Conservation (phyloP, 2,329 filamentous ascomycete species). For the Xylaria multiplex region DNA sequence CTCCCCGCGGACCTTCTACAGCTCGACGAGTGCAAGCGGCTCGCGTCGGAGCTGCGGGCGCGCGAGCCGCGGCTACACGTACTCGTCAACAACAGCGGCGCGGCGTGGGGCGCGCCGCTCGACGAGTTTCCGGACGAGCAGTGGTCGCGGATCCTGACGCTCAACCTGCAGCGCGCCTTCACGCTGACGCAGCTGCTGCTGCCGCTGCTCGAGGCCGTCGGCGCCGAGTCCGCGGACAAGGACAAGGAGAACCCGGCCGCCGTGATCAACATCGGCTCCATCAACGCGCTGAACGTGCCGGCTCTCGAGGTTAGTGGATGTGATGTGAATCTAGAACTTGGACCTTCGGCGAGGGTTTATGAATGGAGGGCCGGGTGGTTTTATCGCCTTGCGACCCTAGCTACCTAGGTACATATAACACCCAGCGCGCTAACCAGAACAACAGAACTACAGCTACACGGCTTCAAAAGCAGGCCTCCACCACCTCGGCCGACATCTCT, state of each 20-base stretch:
- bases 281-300: constrained; percentile 71
- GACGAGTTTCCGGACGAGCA: constrained; percentile 67
- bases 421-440: constrained; percentile 1
- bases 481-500: constrained; percentile 69
- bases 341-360: too few relatives aligned
- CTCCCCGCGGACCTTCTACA: constrained; percentile 74
- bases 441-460: constrained; percentile 66
- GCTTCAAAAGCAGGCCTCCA: constrained; percentile 72
- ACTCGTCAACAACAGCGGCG: constrained; percentile 73
- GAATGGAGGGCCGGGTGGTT: not conserved
- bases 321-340: too few relatives aligned
- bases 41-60: constrained; percentile 62
- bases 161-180: constrained; percentile 76
- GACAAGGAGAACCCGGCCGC: constrained; percentile 60
- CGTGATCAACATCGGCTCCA: constrained; percentile 72
- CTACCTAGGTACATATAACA: not conserved
- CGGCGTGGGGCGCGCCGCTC: constrained; percentile 70
- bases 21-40: constrained; percentile 62
- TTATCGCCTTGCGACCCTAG: not conserved
- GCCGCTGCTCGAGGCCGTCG: constrained; percentile 65
- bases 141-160: constrained; percentile 69
- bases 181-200: constrained; percentile 71
- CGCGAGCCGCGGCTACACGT: constrained; percentile 66
- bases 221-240: constrained; percentile 44
- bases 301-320: constrained; percentile 53